Base-by-base conservation (phyloP, 495 filamentous ascomycete species). In the Platismatia glauca region DNA sequence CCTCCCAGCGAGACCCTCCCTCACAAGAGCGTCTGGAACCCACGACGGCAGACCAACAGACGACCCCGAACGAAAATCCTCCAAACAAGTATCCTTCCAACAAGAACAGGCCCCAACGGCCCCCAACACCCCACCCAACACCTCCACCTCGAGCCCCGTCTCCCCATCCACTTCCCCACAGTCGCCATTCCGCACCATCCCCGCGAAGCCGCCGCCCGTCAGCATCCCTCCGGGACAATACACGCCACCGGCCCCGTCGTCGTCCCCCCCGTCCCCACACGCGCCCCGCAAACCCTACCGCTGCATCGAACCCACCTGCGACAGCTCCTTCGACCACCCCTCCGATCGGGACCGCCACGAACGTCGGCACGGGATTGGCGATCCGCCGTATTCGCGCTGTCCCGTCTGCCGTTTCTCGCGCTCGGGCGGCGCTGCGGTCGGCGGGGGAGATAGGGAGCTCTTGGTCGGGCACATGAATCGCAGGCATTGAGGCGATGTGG, bases 341-440 rank as follows among this genome's bases (percentile, higher is more conserved):
- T 18, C 33, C 7, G 50, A 53, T 33, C 50, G 50, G n/a, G 50
- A 53, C 27, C 50, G 50, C 50, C 50, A 53, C 29, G 50, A 53
- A 4, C 50, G 50, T 5, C 50, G 33, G 29, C 50, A 53, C 12
- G 29, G 7, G 16, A 53, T 53, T 18, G 50, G 50, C 6, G 50
- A 53, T 6, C 50, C 50, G 6, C 27, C 50, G 7, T 53, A 53
- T 24, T 33, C 50, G 5, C 1, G 33, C 20, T 53, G 50, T 20
- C 29, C 50, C 0, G 6, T 53, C 50, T 53, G 50, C 50, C 50
- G 12, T 20, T 2, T 8, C 50, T 33, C 50, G 50, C 50, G 50
- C 29, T 34, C 29, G 16, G 15, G 29, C 16, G 29, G 29, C 8
- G 29, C 50, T 53, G 29, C 29, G 33, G 50, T 53, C 15, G 15